Conservation (phyloP, 1,284 basidiomycete species). For the Moesziomyces aphidis region DNA sequence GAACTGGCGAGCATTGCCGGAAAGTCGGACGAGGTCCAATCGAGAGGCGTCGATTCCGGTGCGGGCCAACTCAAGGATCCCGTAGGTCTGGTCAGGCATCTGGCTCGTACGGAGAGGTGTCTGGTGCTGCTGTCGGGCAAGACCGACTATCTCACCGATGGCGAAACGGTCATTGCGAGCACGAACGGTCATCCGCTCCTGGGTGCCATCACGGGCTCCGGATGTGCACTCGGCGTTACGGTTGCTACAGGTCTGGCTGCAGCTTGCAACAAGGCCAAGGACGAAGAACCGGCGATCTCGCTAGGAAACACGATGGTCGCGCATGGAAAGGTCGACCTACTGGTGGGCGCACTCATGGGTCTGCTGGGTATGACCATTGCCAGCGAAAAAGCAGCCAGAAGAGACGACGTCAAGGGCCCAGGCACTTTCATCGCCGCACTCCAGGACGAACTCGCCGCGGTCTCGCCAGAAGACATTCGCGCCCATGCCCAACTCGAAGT, state of each 20-base stretch:
- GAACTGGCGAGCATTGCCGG: slow-evolving; percentile 85
- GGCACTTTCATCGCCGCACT: slow-evolving; percentile 88
- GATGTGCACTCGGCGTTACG: slow-evolving; percentile 85
- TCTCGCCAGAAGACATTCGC: slow-evolving; percentile 25
- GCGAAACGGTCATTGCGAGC: slow-evolving; percentile 76
- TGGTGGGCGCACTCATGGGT: slow-evolving; percentile 68
- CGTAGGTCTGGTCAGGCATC: slow-evolving; percentile 75
- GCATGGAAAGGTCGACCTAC: slow-evolving; percentile 31
- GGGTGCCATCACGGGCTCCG: slow-evolving; percentile 86
- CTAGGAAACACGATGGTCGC: slow-evolving; percentile 45
- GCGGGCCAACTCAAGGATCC: slow-evolving; percentile 83
- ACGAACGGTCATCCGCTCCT: slow-evolving; percentile 83
- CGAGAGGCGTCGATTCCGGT: slow-evolving; percentile 89
- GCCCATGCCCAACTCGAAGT: slow-evolving; percentile 26
- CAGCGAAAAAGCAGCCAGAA: slow-evolving; percentile 80
- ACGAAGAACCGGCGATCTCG: slow-evolving; percentile 2
- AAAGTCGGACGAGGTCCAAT: slow-evolving; percentile 74
- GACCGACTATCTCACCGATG: slow-evolving; percentile 88
- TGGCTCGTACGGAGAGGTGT: slow-evolving; percentile 83
- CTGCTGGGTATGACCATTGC: slow-evolving; percentile 85
- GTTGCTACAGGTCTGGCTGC: slow-evolving; percentile 80
- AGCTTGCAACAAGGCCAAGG: slow-evolving; percentile 70
- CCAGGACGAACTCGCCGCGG: slow-evolving; percentile 77
- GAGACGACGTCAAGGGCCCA: slow-evolving; percentile 80
- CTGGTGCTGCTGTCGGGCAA: slow-evolving; percentile 86